phyloP scores from a whole-genome alignment of 1,139 yeast genomes.

The Arxiozyma bovina region DNA sequence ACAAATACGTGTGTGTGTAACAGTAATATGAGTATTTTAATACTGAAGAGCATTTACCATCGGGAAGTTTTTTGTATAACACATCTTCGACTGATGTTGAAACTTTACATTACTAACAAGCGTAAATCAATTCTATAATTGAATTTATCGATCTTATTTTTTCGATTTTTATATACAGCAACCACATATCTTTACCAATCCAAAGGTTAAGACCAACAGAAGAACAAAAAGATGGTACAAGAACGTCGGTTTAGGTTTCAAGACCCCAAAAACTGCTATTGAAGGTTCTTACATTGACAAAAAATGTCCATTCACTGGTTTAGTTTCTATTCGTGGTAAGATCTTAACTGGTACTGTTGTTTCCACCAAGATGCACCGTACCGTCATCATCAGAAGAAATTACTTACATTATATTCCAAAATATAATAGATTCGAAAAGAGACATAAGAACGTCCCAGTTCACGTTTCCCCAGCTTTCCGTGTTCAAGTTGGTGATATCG shows the following conservation, averaged over 20 bases:
- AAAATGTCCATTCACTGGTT: conserved; percentile 99
- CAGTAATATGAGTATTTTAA: no score
- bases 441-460: conserved; percentile 99
- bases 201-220: conserved; percentile 98
- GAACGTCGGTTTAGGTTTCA: conserved; percentile 99
- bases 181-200: conserved; percentile 99
- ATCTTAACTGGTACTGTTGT: conserved; percentile 98
- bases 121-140: not conserved
- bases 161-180: conserved; percentile 45
- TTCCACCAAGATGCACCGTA: conserved; percentile 99
- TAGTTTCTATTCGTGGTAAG: conserved; percentile 98
- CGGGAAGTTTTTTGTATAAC: not conserved
- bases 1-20: not conserved
- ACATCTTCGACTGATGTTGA: not conserved
- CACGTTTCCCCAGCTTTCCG: conserved; percentile 99
- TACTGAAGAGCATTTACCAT: no score
- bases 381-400: conserved; percentile 99
- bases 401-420: conserved; percentile 99
- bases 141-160: not conserved
- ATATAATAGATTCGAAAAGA: conserved; percentile 99
- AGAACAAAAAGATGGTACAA: conserved; percentile 99
- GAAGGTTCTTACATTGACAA: conserved; percentile 99
- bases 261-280: conserved; percentile 98
- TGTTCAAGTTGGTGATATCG: conserved; percentile 97
- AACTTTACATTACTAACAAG: not conserved